Evolutionary conservation across 2,329 filamentous ascomycete species (phyloP), one percentile per base, ranked within the genome.

Genomic region (Fusarium algeriense): DNA sequence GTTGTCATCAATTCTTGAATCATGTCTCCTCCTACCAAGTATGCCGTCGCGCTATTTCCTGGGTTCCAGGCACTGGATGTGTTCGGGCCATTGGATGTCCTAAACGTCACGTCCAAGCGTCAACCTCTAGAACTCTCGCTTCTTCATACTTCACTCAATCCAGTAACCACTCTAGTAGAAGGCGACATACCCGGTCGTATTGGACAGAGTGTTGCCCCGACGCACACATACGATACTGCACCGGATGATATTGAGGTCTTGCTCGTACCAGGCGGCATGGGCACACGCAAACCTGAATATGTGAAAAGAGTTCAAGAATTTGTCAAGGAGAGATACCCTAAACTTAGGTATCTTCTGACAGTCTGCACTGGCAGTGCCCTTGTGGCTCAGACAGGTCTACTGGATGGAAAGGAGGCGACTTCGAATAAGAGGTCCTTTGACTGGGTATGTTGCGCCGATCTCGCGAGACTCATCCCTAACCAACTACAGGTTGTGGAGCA

Each of bases 291-390:
- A 6, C 23, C 71, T 0, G 69, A 78, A 3, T 61, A 61, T 2
- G 73, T 75, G 1, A 55, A 77, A 10, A 57, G 64, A 9, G 73
- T 80, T 4, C 75, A 77, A 6, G 78, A 84, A n/a, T 89, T 85
- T 67, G 77, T 89, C 44, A 71, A 70, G 7, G 70, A 76, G 0
- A 71, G 74, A 6, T 86, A 83, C 66, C 81, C 84, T 0, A 79
- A 79, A 11, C 70, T 89, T 10, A 77, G 81, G 50, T 88, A 86
- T 64, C 73, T 90, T 9, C 79, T 92, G n/a, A 90, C 87, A 0
- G 84, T 92, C 0, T 92, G 90, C 74, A 92, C 88, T 1, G 90
- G 90, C 0, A 81, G 86, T 4, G 83, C 84, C 4, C 76, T 90
- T 9, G 81, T 86, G 0, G 89, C 89, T 0, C 79, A 82, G 26